These are phyloP conservation scores for Syzygium jambos DNA, from an alignment of 345 rosid genomes.

Conservation along the genomic window DNA sequence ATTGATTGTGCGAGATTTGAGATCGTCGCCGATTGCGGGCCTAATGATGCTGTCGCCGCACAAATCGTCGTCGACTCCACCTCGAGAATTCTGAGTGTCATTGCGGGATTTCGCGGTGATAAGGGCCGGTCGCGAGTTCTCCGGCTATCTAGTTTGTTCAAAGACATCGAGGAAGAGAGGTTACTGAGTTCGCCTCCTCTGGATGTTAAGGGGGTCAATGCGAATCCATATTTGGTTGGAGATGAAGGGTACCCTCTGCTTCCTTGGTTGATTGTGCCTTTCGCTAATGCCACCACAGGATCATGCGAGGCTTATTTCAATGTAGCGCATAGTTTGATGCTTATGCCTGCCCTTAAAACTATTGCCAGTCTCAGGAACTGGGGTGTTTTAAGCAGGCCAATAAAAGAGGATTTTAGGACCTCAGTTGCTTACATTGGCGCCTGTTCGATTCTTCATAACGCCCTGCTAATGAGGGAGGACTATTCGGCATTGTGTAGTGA, in stretches of 20 bases:
- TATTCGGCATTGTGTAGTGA: conserved; percentile 36
- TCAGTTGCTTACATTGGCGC: conserved; percentile 50
- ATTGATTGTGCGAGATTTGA: conserved; percentile 42
- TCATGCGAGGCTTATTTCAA: conserved; percentile 38
- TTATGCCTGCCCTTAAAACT: conserved; percentile 23
- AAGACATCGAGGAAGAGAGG: conserved; percentile 32
- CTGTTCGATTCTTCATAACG: conserved; percentile 61
- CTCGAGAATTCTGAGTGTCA: conserved; percentile 40
- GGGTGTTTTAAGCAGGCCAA: conserved; percentile 43
- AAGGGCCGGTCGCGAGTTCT: conserved; percentile 30
- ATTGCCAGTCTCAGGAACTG: conserved; percentile 50
- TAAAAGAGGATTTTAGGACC: conserved; percentile 41
- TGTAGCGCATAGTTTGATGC: conserved; percentile 16
- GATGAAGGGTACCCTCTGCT: conserved; percentile 46
- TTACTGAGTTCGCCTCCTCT: conserved; percentile 21
- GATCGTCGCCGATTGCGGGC: conserved; percentile 7
- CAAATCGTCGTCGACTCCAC: conserved; percentile 59
- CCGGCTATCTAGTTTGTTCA: conserved; percentile 33
- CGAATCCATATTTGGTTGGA: conserved; percentile 46
- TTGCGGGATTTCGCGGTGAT: conserved; percentile 46
- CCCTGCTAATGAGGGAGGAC: conserved; percentile 51
- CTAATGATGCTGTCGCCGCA: conserved; percentile 23
- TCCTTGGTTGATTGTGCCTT: conserved; percentile 67
- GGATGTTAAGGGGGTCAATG: conserved; percentile 17
- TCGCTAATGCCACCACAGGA: conserved; percentile 16